Evolutionary conservation across 805 yeast species (phyloP).

Genomic region (Saccharomycopsis fibuligera): DNA sequence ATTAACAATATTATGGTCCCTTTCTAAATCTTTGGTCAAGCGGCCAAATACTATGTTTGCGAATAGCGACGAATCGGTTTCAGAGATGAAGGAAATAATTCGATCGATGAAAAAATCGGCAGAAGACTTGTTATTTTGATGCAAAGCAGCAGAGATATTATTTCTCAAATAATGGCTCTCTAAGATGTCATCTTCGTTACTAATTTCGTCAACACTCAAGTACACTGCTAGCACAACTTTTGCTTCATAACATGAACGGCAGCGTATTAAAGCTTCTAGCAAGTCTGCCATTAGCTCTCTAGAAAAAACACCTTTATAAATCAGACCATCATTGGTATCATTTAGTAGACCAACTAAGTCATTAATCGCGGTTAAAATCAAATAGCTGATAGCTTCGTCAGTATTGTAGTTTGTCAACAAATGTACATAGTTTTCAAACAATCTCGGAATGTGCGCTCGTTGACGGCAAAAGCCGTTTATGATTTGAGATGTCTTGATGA

Average conservation of each 20-base stretch:
- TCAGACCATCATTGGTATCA: too few relatives aligned
- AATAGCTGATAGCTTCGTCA: background rate
- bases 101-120: background rate
- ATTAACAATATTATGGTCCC: too few relatives aligned
- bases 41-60: background rate
- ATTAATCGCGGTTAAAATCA: background rate
- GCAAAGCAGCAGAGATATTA: too few relatives aligned
- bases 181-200: too few relatives aligned
- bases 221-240: background rate
- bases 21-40: too few relatives aligned
- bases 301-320: background rate
- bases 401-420: background rate
- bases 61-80: background rate
- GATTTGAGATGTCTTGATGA: too few relatives aligned
- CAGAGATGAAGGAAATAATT: background rate
- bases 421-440: too few relatives aligned
- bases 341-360: background rate
- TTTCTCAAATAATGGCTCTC: too few relatives aligned
- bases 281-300: background rate
- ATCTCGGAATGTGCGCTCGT: too few relatives aligned
- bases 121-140: too few relatives aligned
- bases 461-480: too few relatives aligned
- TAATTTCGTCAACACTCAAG: background rate
- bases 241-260: slow-evolving; percentile 1
- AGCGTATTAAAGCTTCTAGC: background rate